These are phyloP conservation scores for Penicillium arizonense DNA, from an alignment of 495 filamentous ascomycete species.

Conservation along the genomic window DNA sequence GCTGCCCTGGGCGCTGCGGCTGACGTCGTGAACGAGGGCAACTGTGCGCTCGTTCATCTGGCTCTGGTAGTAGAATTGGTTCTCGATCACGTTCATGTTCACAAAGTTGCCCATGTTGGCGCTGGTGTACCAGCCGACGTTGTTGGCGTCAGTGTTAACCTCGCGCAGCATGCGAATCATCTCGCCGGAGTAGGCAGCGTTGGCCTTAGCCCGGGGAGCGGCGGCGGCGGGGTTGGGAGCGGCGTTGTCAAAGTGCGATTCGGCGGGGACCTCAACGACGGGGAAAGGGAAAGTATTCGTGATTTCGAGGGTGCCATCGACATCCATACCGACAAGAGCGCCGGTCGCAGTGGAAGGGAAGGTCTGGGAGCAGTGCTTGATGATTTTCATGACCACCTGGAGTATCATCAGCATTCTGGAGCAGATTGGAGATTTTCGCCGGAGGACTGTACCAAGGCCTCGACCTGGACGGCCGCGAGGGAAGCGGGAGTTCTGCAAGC, in stretches of 20 bases:
- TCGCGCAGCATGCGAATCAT: constrained; percentile 96
- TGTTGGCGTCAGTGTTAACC: constrained; percentile 98
- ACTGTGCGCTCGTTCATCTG: constrained; percentile 88
- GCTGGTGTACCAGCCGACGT: constrained; percentile 97
- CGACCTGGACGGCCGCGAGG: constrained; percentile 78
- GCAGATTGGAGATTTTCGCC: constrained; percentile 34
- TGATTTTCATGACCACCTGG: constrained; percentile 94
- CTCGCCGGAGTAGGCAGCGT: constrained; percentile 85
- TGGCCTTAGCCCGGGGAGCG: constrained; percentile 88
- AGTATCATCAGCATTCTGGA: constrained; percentile 27
- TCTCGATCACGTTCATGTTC: constrained; percentile 92
- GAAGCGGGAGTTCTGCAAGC: constrained; percentile 45
- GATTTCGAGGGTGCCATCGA: constrained; percentile 76
- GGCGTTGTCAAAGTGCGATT: constrained; percentile 76
- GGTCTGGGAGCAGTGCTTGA: constrained; percentile 81
- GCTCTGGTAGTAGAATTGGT: constrained; percentile 95
- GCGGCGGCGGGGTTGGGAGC: constrained; percentile 77
- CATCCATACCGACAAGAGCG: constrained; percentile 90
- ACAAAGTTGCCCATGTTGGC: constrained; percentile 98
- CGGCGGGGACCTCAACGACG: constrained; percentile 70
- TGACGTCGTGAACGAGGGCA: constrained; percentile 93
- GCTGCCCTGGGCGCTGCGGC: constrained; percentile 87
- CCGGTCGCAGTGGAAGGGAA: constrained; percentile 92
- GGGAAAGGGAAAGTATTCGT: constrained; percentile 97
- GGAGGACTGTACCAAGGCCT: constrained; percentile 64